Base-by-base conservation (phyloP, 176 grass and related monocot genomes). In the Microstegium vimineum region DNA sequence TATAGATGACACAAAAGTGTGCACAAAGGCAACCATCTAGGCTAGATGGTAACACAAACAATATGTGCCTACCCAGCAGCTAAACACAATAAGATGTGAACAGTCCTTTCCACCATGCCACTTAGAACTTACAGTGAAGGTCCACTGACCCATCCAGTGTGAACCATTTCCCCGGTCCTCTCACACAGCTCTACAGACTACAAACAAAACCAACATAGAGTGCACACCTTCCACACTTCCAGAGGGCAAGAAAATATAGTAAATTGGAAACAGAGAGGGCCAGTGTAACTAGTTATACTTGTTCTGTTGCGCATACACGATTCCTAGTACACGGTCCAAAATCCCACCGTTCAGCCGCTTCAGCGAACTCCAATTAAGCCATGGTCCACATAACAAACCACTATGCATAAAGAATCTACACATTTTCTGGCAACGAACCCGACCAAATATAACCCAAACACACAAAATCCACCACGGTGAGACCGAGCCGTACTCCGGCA, bases 111-210 rank as follows among this genome's bases (percentile, higher is more conserved):
- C 36, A 37, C 36, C 36, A 6, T 37, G 36, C 4, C 5, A 6
- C 36, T 37, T 37, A 57, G 22, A 57, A 57, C 52, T 76, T 37
- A 33, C 37, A 42, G 30, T 32, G 43, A 37, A 37, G 36, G 36
- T 37, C 2, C 36, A 37, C 36, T 37, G 36, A 37, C 36, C 36
- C 2, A 37, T 37, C 36, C 36, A 37, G 36, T 37, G 36, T 37
- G 36, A 37, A 37, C 36, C 36, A 37, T 28, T 79, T 60, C 27
- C 57, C 75, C 17, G 25, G 20, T 46, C 51, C 36, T 69, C n/a
- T 60, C 41, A 74, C 36, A 11, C 9, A 73, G n/a, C 60, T 2
- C 18, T 11, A 94, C n/a, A n/a, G n/a, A n/a, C n/a, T n/a, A 78
- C 14, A 1, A 8, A 18, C 9, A 28, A 5, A 66, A 47, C 4